Base-by-base conservation (phyloP, 169 alveolate species). In the Cryptosporidium baileyi region DNA sequence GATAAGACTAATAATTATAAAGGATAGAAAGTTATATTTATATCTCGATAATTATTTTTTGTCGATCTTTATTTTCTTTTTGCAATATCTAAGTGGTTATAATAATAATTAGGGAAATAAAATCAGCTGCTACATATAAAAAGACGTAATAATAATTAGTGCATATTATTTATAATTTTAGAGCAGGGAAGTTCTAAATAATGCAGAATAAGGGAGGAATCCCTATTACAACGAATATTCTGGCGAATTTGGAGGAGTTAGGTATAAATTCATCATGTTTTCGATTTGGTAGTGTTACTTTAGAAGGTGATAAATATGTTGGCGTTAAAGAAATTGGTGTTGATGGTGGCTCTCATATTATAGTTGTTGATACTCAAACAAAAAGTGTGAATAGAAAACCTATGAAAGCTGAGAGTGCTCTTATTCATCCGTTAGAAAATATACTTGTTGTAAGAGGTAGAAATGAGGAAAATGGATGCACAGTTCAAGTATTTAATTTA, bases 401-500 rank as follows among this genome's bases (percentile, higher is more conserved):
- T 65, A 96, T 96, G 94, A 97, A 96, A 92, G 99, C 99, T 38
- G 99, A 97, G 54, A 93, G 97, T 11, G 98, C 97, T 6, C 89
- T 97, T 79, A 96, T 97, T 95, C 98, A 97, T 89, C 98, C 99
- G n/a, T 67, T 91, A 34, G 93, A 95, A 65, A 96, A 96, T 82
- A 94, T 97, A 57, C 95, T 97, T 79, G 98, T 98, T 40, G 93
- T 97, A 52, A 94, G 97, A 88, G 99, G 99, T 2, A 88, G 59
- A 90, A 17, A 49, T 90, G 80, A 92, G 60, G 81, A 74, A 43
- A 74, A 67, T 89, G 67, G 90, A 40, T 88, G 85, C 44, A 89
- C 93, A 15, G 94, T 96, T 30, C 96, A 97, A 94, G 94, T 97
- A 15, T 97, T 93, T 89, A 95, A 97, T 89, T 91, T 97, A 60